These are phyloP conservation scores for Albugo laibachii DNA, from an alignment of 352 stramenopile genomes.

Conservation along the genomic window DNA sequence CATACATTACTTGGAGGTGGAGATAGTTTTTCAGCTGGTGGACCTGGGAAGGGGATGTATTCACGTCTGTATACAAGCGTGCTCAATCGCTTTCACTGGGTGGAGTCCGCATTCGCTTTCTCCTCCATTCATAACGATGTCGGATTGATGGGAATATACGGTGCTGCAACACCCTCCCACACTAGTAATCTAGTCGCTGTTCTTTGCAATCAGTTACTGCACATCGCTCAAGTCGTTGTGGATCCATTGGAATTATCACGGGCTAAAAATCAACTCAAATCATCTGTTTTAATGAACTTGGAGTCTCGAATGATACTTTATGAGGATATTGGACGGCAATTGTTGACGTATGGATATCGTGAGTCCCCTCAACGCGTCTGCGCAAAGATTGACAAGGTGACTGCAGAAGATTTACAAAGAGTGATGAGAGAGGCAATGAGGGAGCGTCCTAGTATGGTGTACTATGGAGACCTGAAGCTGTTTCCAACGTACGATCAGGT, in stretches of 20 bases:
- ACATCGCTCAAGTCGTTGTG: conserved; percentile 55
- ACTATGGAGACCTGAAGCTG: conserved; percentile 51
- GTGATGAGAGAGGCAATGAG: conserved; percentile 58
- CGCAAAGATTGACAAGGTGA: conserved; percentile 78
- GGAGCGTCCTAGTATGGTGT: conserved; percentile 60
- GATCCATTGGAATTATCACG: conserved; percentile 81
- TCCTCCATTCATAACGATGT: conserved; percentile 89
- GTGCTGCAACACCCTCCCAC: conserved; percentile 58
- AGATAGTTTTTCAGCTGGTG: conserved; percentile 95
- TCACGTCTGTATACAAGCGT: conserved; percentile 95
- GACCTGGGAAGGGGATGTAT: conserved; percentile 99
- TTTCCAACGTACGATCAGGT: conserved; percentile 77
- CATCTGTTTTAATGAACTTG: conserved; percentile 96
- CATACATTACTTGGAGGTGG: conserved; percentile 96
- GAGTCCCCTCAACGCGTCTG: conserved; percentile 79
- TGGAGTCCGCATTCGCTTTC: conserved; percentile 95
- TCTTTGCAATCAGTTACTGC: conserved; percentile 86
- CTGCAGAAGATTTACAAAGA: conserved; percentile 65
- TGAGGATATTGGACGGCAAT: conserved; percentile 97
- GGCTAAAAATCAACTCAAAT: conserved; percentile 99
- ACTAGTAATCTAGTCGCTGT: conserved; percentile 84
- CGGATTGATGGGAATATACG: conserved; percentile 91
- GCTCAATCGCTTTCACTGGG: conserved; percentile 95
- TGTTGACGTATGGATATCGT: conserved; percentile 91
- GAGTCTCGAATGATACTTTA: conserved; percentile 96